A percentile compares a stretch with the other conserved stretches of the same genome.
Evolutionary conservation across 2,329 filamentous ascomycete genomes (phyloP).

Genomic region (Elsinoe batatas): DNA sequence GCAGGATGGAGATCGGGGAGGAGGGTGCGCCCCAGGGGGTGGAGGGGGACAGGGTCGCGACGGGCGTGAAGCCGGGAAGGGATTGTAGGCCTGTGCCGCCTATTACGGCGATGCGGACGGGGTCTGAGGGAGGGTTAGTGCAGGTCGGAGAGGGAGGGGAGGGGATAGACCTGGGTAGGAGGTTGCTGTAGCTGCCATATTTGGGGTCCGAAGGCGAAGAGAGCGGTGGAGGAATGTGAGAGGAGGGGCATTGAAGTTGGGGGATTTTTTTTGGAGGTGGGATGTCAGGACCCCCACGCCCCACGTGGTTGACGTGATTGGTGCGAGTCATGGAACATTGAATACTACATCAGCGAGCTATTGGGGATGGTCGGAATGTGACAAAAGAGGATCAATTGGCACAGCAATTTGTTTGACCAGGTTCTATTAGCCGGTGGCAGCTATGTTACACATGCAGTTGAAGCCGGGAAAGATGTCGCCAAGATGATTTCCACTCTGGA

Average conservation of each 20-base stretch:
- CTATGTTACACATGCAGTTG: conserved; percentile 9
- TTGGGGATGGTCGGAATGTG: neutral
- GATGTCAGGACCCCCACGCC: conserved; percentile 5
- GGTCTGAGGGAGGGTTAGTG: conserved; percentile 26
- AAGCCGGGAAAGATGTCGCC: neutral
- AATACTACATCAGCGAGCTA: neutral
- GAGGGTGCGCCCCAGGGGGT: conserved; percentile 86
- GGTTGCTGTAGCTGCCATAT: conserved; percentile 28
- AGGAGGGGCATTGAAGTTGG: conserved; percentile 7
- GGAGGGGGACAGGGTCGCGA: conserved; percentile 62
- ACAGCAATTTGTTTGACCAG: neutral
- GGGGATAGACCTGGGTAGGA: conserved; percentile 23
- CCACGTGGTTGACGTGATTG: conserved; percentile 10
- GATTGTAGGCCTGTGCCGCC: conserved; percentile 79
- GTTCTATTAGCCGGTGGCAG: conserved; percentile 11
- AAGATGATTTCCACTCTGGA: neutral
- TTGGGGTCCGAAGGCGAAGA: conserved; percentile 26
- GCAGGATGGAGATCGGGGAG: conserved; percentile 72
- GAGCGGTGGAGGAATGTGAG: neutral
- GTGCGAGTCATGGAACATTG: conserved; percentile 6
- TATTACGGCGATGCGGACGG: conserved; percentile 43
- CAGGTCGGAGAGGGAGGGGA: neutral
- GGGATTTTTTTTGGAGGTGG: conserved; percentile 1
- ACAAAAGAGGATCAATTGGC: neutral
- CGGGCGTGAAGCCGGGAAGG: conserved; percentile 75